Conservation (phyloP, 805 yeast species). For the Yamadazyma takamatsuzukensis region DNA sequence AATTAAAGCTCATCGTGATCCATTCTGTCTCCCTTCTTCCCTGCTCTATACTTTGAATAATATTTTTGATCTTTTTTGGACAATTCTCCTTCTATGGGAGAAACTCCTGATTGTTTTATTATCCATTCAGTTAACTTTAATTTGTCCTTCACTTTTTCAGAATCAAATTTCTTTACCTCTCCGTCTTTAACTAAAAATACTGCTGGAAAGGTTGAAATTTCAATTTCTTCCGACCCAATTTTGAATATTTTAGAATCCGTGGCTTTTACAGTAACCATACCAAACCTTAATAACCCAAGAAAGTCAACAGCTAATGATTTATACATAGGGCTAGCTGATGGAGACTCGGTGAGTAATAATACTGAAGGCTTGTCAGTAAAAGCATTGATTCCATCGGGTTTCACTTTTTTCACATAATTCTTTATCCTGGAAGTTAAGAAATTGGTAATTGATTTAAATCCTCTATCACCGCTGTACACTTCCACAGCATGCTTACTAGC, state of each 20-base stretch:
- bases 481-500: conserved; percentile 47
- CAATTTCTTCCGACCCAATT: conserved; percentile 6
- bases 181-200: conserved; percentile 13
- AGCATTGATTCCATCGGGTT: conserved; percentile 17
- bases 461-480: conserved; percentile 59
- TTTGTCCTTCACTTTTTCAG: conserved; percentile 25
- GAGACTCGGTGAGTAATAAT: conserved; percentile 51
- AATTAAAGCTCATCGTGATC: conserved; percentile 26
- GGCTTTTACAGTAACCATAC: conserved; percentile 31
- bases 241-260: conserved; percentile 16
- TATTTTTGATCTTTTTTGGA: conserved; percentile 30
- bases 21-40: conserved; percentile 15
- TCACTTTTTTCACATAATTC: conserved; percentile 54
- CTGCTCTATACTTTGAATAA: conserved; percentile 27
- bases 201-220: conserved; percentile 21
- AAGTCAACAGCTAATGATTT: conserved; percentile 72
- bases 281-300: conserved; percentile 48
- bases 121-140: conserved; percentile 32
- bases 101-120: conserved; percentile 17
- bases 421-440: conserved; percentile 57
- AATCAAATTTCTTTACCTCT: conserved; percentile 9
- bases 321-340: conserved; percentile 49
- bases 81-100: conserved; percentile 35
- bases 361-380: conserved; percentile 34
- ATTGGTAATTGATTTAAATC: conserved; percentile 49